phyloP scores from a whole-genome alignment of 2,329 filamentous ascomycete species.

The Mycocentrospora acerina region DNA sequence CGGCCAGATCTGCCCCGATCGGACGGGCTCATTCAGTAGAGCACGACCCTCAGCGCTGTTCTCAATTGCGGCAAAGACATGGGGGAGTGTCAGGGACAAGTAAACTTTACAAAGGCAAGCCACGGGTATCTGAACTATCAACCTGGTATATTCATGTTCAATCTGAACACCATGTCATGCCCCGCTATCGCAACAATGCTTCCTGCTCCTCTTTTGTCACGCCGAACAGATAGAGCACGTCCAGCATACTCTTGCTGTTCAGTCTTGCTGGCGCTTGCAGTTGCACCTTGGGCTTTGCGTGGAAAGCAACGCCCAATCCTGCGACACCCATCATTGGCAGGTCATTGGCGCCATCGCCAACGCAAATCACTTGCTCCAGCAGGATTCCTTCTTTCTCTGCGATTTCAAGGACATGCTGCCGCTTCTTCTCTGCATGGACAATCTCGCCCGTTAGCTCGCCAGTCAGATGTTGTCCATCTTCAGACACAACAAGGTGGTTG shows the following conservation, averaged over 20 bases:
- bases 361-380: conserved; percentile 68
- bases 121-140: too few species aligned
- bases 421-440: conserved; percentile 75
- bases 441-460: conserved; percentile 72
- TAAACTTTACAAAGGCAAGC: too few species aligned
- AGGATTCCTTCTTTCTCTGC: conserved; percentile 66
- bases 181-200: conserved; percentile 43
- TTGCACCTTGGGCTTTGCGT: conserved; percentile 81
- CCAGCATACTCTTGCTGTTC: conserved; percentile 69
- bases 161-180: not conserved
- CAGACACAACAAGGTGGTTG: conserved; percentile 74
- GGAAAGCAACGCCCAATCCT: conserved; percentile 78
- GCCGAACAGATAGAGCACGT: conserved; percentile 74
- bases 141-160: too few species aligned
- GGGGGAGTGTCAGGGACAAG: too few species aligned
- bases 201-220: conserved; percentile 66
- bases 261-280: conserved; percentile 71
- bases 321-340: conserved; percentile 76
- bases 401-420: conserved; percentile 69
- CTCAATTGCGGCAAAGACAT: too few species aligned
- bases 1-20: too few species aligned
- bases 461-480: conserved; percentile 58
- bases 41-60: too few species aligned
- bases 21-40: too few species aligned
- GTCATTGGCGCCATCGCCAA: conserved; percentile 83